Base-by-base conservation (phyloP, 179 eudicot genomes). In the Carnegiea gigantea region DNA sequence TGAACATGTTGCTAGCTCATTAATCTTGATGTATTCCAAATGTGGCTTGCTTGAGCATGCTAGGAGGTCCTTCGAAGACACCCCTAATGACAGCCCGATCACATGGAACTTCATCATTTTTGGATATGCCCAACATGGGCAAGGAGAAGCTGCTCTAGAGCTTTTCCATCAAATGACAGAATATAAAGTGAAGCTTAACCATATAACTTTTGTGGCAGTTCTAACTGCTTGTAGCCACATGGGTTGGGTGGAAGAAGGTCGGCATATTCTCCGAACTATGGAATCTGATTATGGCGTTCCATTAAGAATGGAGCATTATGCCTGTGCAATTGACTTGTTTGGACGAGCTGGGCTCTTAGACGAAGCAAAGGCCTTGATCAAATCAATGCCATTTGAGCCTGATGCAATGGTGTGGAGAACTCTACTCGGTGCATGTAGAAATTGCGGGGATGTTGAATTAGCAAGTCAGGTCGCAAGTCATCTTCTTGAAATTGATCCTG, bases 71-170 rank as follows among this genome's bases (percentile, higher is more conserved):
- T 95, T 95, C 75, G 97, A 95, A 76, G 91, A 86, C 6, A 89
- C 91, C 24, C 84, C 80, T 60, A 91, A 84, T 83, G 88, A 86
- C 80, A 90, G 86, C 85, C 78, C 98, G 11, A 88, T 95, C 60
- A 87, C 93, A 43, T 95, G 98, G 98, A 95, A 95, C 88, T 92
- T 92, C 28, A 83, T 92, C 82, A 89, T 94, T 53, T 94, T 94
- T 77, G 97, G 92, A 36, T 94, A 92, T 80, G 98, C 98, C 30
- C 95, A 94, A 77, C 97, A 94, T 73, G 98, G 98, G 57, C 89
- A 86, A 84, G 98, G 97, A 17, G 79, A 86, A 76, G 78, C 81
- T 65, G 91, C 93, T 53, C 90, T 94, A 30, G 92, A 92, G 77
- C 87, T 94, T 67, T 94, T 92, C 82, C 84, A 73, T 85, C 73